Conservation (phyloP, 2,329 filamentous ascomycete species). For the Apiospora kogelbergensis region DNA sequence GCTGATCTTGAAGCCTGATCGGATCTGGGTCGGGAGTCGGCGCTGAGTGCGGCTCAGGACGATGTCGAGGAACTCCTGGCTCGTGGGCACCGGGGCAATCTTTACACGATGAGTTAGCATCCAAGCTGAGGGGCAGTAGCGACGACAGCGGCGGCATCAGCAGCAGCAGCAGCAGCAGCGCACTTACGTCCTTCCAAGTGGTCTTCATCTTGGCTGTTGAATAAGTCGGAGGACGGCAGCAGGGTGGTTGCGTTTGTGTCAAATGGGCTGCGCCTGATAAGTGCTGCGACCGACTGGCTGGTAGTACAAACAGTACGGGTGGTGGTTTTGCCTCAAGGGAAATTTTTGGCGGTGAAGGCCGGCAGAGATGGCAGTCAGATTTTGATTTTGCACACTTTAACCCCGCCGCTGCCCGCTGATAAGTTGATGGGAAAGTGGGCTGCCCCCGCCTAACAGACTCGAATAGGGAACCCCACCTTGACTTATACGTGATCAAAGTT, state of each 20-base stretch:
- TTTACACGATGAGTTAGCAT: constrained; percentile 50
- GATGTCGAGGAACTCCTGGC: constrained; percentile 96
- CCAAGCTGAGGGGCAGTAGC: neutral
- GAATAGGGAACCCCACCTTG: neutral
- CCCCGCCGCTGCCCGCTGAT: constrained; percentile 2
- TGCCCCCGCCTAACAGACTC: neutral
- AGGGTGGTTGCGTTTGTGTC: neutral
- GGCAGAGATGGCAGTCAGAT: neutral
- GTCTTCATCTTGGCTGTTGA: constrained; percentile 13
- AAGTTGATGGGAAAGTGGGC: neutral
- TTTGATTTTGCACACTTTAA: constrained; percentile 8
- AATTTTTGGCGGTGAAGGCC: constrained; percentile 7
- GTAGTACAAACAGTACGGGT: neutral
- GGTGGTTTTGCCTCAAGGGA: constrained; percentile 2
- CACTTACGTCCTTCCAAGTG: constrained; percentile 16
- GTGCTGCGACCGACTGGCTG: constrained; percentile 2
- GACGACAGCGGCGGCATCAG: neutral
- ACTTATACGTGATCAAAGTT: neutral
- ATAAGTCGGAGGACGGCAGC: neutral
- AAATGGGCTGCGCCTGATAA: neutral
- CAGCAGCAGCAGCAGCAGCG: neutral
- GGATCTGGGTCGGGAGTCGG: constrained; percentile 91
- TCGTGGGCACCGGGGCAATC: constrained; percentile 85
- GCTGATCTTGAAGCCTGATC: constrained; percentile 92
- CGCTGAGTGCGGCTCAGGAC: constrained; percentile 92